A percentile compares a stretch with the other conserved stretches of the same genome.
Evolutionary conservation across 2,329 filamentous ascomycete species (phyloP).

Genomic region (Cercospora berteroae): DNA sequence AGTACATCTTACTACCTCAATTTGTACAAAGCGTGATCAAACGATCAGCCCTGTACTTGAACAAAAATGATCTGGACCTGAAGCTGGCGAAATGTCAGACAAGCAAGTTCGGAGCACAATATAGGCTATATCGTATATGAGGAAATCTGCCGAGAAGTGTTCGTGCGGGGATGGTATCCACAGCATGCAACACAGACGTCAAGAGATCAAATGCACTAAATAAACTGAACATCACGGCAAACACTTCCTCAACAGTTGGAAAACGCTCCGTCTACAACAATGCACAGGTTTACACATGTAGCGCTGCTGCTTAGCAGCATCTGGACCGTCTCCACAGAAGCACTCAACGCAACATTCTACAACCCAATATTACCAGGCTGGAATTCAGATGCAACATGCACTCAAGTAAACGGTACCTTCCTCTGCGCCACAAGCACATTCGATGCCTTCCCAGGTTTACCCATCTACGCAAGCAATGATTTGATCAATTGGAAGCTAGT

Average conservation of each 20-base stretch:
- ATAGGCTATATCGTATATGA: not conserved
- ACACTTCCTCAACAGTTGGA: not conserved
- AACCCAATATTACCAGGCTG: slow-evolving; percentile 51
- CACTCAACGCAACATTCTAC: slow-evolving; percentile 29
- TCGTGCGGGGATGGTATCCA: not conserved
- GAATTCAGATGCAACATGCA: slow-evolving; percentile 48
- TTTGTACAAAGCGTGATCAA: too few relatives aligned
- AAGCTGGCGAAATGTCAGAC: too few relatives aligned
- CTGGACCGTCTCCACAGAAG: not conserved
- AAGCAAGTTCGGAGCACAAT: too few relatives aligned
- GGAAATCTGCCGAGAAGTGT: not conserved
- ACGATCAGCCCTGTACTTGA: too few relatives aligned
- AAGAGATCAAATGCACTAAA: not conserved
- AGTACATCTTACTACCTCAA: too few relatives aligned
- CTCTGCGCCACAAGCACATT: slow-evolving; percentile 50
- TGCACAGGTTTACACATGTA: not conserved
- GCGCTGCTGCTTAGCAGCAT: not conserved
- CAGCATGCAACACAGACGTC: not conserved
- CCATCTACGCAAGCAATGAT: slow-evolving; percentile 47
- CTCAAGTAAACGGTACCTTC: slow-evolving; percentile 44
- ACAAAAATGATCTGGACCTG: too few relatives aligned
- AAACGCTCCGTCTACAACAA: not conserved
- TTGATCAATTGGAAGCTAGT: slow-evolving; percentile 44
- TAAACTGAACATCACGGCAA: not conserved
- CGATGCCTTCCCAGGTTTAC: slow-evolving; percentile 47